Evolutionary conservation across 495 filamentous ascomycete species (phyloP), one percentile per base, ranked within the genome.

Genomic region (Tuber calosporum): DNA sequence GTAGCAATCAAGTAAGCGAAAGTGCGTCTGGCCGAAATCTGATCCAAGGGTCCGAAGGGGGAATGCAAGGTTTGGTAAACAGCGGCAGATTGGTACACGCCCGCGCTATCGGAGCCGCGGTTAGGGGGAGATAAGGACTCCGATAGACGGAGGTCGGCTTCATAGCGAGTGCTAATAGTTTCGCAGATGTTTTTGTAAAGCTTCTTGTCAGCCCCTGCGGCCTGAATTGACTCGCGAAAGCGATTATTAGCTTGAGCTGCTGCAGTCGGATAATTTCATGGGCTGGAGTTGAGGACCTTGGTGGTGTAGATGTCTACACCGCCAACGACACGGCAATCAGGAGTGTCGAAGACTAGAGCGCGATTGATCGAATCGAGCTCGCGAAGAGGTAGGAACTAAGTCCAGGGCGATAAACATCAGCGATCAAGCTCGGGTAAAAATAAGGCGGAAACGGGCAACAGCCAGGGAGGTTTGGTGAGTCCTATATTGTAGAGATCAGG

Each of bases 1-100:
- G 96, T 97, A 19, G 95, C 95, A 80, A 98, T 97, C 73, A 98
- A 83, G 83, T 98, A 98, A 58, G 95, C 93, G 83, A 95, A 98
- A 0, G 92, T 96, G 68, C 93, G 89, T 19, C 96, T 92, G 80
- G 91, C 93, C 13, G 92, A 91, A 67, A 91, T 88, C 75, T 97
- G 91, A 70, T 90, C 91, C 68, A 99, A 86, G 43, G 90, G 89
- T 22, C 95, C 96, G 80, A 99, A 99, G 8, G 96, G 93, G 1
- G 92, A 90, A 73, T 93, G 89, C 30, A 79, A 75, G 13, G 76
- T 81, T 62, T 79, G 79, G 70, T 80, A 80, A 42, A 81, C 79
- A 34, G 79, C 79, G 20, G 73, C 73, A 20, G 79, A 81, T 39
- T 78, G 77, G 38, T 80, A 74, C 43, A 70, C 77, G 67, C 68